Evolutionary conservation across 108 stramenopile species (phyloP).

Genomic region (Schizochytrium sp.): DNA sequence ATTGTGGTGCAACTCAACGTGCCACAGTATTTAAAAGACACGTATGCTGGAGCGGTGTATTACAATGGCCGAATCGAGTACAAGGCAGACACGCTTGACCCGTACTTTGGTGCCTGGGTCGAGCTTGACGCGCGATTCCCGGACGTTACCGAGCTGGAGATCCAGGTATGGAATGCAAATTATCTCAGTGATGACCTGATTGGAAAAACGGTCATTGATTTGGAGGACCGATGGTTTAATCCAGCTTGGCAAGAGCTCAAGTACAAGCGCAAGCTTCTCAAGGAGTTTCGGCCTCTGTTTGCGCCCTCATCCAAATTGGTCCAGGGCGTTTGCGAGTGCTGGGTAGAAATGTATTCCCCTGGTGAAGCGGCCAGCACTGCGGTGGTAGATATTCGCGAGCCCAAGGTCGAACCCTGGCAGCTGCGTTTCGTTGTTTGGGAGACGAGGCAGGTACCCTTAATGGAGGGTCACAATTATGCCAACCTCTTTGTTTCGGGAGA

Average conservation of each 20-base stretch:
- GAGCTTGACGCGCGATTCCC: background rate
- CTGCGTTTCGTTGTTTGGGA: conserved; percentile 1
- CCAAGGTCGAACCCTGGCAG: background rate
- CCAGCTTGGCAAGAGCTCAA: background rate
- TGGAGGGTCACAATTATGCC: background rate
- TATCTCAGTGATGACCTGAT: background rate
- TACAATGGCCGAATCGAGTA: background rate
- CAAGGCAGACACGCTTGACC: background rate
- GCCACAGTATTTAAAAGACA: background rate
- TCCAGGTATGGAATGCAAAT: conserved; percentile 9
- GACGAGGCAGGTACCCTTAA: background rate
- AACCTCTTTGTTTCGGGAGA: background rate
- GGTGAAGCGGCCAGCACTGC: background rate
- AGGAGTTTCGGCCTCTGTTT: background rate
- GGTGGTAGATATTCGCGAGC: background rate
- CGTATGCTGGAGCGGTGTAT: background rate
- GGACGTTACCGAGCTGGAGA: background rate
- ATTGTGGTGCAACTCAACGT: background rate
- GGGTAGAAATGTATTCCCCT: background rate
- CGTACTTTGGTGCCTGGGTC: background rate
- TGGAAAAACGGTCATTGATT: background rate
- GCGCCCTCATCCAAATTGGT: background rate
- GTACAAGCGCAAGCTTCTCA: background rate
- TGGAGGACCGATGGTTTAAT: conserved; percentile 16
- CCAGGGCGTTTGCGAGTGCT: background rate